These are phyloP conservation scores for Diospyros kaki DNA, from an alignment of 148 eudicot genomes.

Conservation along the genomic window DNA sequence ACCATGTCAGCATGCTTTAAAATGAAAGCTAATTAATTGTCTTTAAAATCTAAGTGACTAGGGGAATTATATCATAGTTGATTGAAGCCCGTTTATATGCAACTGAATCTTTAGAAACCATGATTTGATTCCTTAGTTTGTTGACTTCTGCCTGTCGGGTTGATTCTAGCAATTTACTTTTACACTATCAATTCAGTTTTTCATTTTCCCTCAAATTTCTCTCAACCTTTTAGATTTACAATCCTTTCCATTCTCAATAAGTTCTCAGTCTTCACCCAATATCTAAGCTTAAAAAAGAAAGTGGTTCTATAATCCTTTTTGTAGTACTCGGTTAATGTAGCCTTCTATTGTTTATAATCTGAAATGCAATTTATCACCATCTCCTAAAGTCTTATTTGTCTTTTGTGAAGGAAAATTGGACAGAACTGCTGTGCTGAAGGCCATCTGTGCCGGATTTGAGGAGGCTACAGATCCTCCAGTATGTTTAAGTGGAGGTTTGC, in stretches of 20 bases:
- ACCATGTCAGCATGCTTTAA: not conserved
- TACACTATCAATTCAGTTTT: not conserved
- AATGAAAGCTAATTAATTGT: not conserved
- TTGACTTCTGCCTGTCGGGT: not conserved
- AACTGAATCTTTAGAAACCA: not conserved
- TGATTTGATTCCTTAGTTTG: not conserved
- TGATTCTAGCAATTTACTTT: not conserved
- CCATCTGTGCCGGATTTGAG: slow-evolving; percentile 89
- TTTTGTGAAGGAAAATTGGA: slow-evolving; percentile 70
- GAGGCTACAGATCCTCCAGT: slow-evolving; percentile 81
- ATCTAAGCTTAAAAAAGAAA: not conserved
- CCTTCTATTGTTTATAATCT: not conserved
- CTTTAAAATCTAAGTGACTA: not conserved
- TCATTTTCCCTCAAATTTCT: not conserved
- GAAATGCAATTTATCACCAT: not conserved
- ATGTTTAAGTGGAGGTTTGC: slow-evolving; percentile 69
- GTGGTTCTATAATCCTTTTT: not conserved
- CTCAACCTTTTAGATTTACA: not conserved
- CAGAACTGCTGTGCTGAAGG: slow-evolving; percentile 76
- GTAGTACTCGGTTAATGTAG: not conserved
- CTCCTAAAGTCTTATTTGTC: slow-evolving; percentile 4
- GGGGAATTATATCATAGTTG: too few species aligned
- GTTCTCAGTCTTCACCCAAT: not conserved
- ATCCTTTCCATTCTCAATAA: not conserved
- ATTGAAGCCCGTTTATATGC: too few species aligned